Conservation (phyloP, 2,329 filamentous ascomycete genomes). For the Aspergillus candidus region DNA sequence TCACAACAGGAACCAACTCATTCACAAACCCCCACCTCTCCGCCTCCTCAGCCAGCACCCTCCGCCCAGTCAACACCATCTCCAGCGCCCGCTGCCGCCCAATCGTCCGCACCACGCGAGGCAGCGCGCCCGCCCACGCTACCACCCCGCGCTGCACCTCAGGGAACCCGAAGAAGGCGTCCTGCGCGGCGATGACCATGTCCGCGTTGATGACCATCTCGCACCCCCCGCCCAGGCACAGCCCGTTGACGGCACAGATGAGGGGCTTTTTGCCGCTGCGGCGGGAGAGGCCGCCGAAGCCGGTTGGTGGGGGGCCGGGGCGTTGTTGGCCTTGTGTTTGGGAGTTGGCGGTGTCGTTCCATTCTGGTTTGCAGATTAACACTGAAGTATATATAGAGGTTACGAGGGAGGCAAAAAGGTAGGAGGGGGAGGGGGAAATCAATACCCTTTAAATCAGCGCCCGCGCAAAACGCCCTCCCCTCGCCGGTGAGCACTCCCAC, state of each 20-base stretch:
- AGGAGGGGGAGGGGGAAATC: neutral
- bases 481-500: conserved; percentile 38
- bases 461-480: conserved; percentile 42
- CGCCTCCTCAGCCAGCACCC: conserved; percentile 55
- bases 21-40: conserved; percentile 65
- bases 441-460: conserved; percentile 40
- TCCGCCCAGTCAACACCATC: conserved; percentile 62
- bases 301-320: conserved; percentile 22
- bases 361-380: conserved; percentile 20
- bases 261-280: conserved; percentile 59
- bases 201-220: conserved; percentile 71
- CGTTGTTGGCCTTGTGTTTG: conserved; percentile 7
- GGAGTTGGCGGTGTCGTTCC: conserved; percentile 22
- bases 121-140: conserved; percentile 64
- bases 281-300: conserved; percentile 41
- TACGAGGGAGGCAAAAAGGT: too few relatives aligned
- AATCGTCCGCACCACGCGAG: conserved; percentile 58
- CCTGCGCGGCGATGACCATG: conserved; percentile 55
- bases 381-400: too few relatives aligned
- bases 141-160: conserved; percentile 67
- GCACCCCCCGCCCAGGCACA: conserved; percentile 68
- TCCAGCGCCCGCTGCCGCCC: conserved; percentile 65
- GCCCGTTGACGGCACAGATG: conserved; percentile 68
- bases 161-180: conserved; percentile 61
- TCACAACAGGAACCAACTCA: conserved; percentile 37